These are phyloP conservation scores for Penicillium coprophilum DNA, from an alignment of 495 filamentous ascomycete genomes.

Conservation along the genomic window DNA sequence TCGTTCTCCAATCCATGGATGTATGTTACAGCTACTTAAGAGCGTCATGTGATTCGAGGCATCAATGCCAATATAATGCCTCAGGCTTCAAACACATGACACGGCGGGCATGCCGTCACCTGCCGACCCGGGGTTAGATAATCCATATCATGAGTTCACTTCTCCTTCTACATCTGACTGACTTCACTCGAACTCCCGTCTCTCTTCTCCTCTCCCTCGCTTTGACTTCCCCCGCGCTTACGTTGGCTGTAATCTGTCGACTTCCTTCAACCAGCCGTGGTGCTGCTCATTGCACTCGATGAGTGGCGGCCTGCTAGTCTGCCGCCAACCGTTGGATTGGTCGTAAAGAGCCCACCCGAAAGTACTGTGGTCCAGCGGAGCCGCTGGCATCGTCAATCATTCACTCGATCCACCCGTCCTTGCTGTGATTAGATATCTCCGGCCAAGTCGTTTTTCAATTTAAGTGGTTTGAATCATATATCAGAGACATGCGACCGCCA, in stretches of 20 bases:
- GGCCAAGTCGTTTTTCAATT: background rate
- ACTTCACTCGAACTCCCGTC: constrained; percentile 16
- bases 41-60: constrained; percentile 4
- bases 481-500: constrained; percentile 54
- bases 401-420: constrained; percentile 13
- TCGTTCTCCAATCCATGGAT: background rate
- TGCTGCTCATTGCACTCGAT: constrained; percentile 39
- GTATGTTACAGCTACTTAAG: background rate
- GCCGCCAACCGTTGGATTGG: constrained; percentile 44
- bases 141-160: constrained; percentile 22
- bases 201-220: constrained; percentile 9
- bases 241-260: constrained; percentile 10
- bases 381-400: constrained; percentile 17
- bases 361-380: constrained; percentile 29
- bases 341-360: constrained; percentile 28
- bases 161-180: constrained; percentile 23
- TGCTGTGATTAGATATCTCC: background rate
- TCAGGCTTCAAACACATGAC: constrained; percentile 15
- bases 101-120: constrained; percentile 21
- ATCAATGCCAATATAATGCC: constrained; percentile 6
- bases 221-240: constrained; percentile 12
- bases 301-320: constrained; percentile 33
- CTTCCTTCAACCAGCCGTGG: constrained; percentile 21
- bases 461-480: constrained; percentile 5
- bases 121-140: constrained; percentile 18